Evolutionary conservation across 805 yeast species (phyloP), one percentile per base, ranked within the genome.

Genomic region (Starmerella gropengiesseri): DNA sequence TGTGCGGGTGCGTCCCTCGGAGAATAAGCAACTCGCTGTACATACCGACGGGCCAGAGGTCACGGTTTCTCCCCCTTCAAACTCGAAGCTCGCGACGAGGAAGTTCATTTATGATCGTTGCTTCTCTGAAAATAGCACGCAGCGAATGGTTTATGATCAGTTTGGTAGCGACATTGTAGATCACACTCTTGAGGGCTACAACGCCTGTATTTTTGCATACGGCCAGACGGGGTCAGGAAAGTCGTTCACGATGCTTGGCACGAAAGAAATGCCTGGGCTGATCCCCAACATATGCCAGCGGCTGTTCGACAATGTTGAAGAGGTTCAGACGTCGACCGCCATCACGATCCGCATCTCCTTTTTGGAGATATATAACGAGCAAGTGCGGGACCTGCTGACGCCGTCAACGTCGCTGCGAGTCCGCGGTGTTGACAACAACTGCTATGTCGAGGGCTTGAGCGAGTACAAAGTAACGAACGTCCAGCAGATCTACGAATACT

Each of bases 141-240:
- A 82, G 55, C 34, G 54, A 6, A 57, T 57, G 2, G 70, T 80
- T 4, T 82, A 78, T 53, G 55, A 60, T 2, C 58, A 62, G 11
- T 65, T 76, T 14, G 93, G 87, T 0, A 65, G 67, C 9, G 77
- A 75, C 31, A 64, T 78, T 44, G 60, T 82, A 7, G 67, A 71
- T 21, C 84, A 76, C 64, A 67, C 82, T 3, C 57, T 81, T 40
- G 73, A 71, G 49, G 94, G 94, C 0, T 77, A 69, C 57, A 78
- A 80, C 49, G 78, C 81, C 2, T 79, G 84, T 55, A 75, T 80
- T 1, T 75, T 79, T 58, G 85, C 86, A 1, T 79, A 80, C 53
- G 87, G 86, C 5, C 94, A 84, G 58, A 84, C 94, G 0, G 87
- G 82, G 1, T 71, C 91, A 0, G 94, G 94, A 1, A 83, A 83